These are phyloP conservation scores for Hymenochaete sp. DNA, from an alignment of 1,284 basidiomycete species.

Conservation along the genomic window DNA sequence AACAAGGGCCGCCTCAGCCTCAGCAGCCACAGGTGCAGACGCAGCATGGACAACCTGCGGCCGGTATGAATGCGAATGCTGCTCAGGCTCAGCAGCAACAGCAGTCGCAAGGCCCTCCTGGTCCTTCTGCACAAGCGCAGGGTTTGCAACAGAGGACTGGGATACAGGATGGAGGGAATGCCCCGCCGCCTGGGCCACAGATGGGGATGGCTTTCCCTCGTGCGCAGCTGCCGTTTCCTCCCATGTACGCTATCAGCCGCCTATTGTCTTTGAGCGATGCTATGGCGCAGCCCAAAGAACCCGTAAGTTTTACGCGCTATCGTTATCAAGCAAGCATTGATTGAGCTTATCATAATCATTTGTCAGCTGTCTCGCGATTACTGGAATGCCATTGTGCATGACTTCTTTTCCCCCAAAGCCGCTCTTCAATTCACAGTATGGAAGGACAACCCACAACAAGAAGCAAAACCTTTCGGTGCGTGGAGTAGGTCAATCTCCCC, in stretches of 20 bases:
- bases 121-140: too few species aligned
- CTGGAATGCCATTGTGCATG: conserved; percentile 54
- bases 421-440: conserved; percentile 68
- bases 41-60: not conserved
- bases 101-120: too few species aligned
- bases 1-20: not conserved
- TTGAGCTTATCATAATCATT: not conserved
- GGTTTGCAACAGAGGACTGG: conserved; percentile 10
- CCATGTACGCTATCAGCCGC: conserved; percentile 1
- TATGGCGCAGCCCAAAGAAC: conserved; percentile 11
- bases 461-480: conserved; percentile 74
- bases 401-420: conserved; percentile 58
- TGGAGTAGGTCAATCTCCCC: conserved; percentile 12
- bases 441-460: conserved; percentile 66
- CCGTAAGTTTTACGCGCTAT: conserved; percentile 2
- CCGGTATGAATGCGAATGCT: not conserved
- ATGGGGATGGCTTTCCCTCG: conserved; percentile 1
- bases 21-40: conserved; percentile 14
- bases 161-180: conserved; percentile 10
- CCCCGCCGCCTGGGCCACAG: not conserved
- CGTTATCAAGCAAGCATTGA: too few species aligned
- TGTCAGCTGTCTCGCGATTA: conserved; percentile 25
- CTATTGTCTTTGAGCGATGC: conserved; percentile 12
- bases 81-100: not conserved
- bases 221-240: not conserved